These are phyloP conservation scores for Cladophialophora chaetospira DNA, from an alignment of 2,329 filamentous ascomycete genomes.

Conservation along the genomic window DNA sequence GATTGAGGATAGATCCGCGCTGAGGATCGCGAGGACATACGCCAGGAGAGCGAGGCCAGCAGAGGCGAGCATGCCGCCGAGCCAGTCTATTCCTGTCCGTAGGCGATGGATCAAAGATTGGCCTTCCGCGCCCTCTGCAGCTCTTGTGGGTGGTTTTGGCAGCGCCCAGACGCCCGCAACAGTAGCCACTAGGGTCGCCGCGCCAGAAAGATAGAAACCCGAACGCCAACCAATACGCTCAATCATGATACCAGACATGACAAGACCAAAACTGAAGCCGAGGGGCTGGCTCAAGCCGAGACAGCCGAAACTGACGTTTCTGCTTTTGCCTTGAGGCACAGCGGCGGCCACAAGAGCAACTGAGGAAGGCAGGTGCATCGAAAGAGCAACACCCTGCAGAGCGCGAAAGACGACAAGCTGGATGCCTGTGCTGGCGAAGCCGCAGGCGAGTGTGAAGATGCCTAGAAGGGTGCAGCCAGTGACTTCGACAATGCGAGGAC, in stretches of 20 bases:
- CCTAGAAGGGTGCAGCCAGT: slow-evolving; percentile 49
- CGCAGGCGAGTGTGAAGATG: slow-evolving; percentile 49
- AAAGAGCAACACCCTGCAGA: slow-evolving; percentile 49
- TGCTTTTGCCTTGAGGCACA: slow-evolving; percentile 49
- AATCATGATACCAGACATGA: slow-evolving; percentile 53
- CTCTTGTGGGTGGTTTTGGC: too few species aligned
- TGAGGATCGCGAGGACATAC: slow-evolving; percentile 46
- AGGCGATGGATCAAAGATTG: too few species aligned
- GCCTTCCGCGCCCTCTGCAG: too few species aligned
- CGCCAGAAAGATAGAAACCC: slow-evolving; percentile 53
- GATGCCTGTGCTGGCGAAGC: slow-evolving; percentile 42
- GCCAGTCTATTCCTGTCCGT: slow-evolving; percentile 61
- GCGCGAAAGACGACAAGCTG: slow-evolving; percentile 53
- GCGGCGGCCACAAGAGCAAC: slow-evolving; percentile 53
- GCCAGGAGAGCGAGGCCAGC: slow-evolving; percentile 53
- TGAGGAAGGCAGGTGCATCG: slow-evolving; percentile 52
- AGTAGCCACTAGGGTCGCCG: slow-evolving; percentile 43
- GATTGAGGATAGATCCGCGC: not conserved
- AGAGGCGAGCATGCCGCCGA: slow-evolving; percentile 51
- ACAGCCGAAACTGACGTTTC: slow-evolving; percentile 56
- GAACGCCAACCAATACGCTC: slow-evolving; percentile 55
- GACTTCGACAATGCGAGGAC: slow-evolving; percentile 49
- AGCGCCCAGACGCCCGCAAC: slow-evolving; percentile 37
- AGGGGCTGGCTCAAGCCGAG: slow-evolving; percentile 55
- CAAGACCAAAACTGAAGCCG: slow-evolving; percentile 55